A percentile compares a stretch with the other conserved stretches of the same genome.
Evolutionary conservation across 202 grass and related monocot species (phyloP).

Genomic region (Brachypodium distachyon): DNA sequence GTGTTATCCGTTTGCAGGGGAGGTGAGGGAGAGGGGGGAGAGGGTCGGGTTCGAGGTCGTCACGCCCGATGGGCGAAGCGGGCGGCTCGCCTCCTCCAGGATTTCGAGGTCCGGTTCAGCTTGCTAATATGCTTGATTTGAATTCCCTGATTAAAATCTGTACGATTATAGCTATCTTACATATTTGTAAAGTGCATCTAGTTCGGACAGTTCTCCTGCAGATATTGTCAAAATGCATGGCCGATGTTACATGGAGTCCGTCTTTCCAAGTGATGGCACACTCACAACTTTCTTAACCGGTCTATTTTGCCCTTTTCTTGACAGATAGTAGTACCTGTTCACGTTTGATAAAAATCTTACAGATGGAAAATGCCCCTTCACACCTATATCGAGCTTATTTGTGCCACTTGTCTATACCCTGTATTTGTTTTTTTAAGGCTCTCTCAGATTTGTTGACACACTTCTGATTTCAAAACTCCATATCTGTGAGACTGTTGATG

Average conservation of each 20-base stretch:
- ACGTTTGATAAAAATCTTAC: not conserved
- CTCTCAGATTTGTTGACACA: not conserved
- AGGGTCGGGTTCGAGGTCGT: slow-evolving; percentile 83
- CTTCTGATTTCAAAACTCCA: not conserved
- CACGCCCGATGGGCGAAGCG: slow-evolving; percentile 53
- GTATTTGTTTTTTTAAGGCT: too few relatives aligned
- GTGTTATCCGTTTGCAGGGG: slow-evolving; percentile 29
- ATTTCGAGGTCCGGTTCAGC: slow-evolving; percentile 41
- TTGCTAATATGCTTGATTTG: not conserved
- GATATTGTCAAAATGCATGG: not conserved
- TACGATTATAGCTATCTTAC: not conserved
- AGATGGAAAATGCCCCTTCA: not conserved
- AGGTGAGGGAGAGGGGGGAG: slow-evolving; percentile 61
- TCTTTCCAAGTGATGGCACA: not conserved
- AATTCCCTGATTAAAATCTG: not conserved
- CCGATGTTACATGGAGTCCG: not conserved
- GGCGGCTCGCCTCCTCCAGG: slow-evolving; percentile 59
- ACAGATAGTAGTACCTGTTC: too few relatives aligned
- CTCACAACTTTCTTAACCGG: not conserved
- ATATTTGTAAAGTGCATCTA: not conserved
- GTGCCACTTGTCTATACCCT: not conserved
- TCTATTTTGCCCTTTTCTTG: not conserved
- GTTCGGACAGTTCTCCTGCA: not conserved
- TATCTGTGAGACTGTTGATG: not conserved
- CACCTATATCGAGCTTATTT: not conserved